Evolutionary conservation across 192 early-diverging fungal genomes (phyloP).

Genomic region (Mortierella claussenii): DNA sequence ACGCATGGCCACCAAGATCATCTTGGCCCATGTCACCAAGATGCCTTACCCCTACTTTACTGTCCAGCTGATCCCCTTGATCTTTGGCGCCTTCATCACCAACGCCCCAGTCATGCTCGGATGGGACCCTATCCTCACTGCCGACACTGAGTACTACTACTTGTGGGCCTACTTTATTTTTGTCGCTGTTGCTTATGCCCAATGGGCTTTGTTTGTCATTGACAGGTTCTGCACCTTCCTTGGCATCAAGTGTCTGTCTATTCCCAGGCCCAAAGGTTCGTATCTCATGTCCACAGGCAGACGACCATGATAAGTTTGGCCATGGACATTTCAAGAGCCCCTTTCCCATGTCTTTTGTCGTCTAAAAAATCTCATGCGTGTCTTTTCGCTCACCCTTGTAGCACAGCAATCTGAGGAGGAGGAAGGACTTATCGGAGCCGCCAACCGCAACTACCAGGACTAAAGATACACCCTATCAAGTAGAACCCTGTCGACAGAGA

Average conservation of each 20-base stretch:
- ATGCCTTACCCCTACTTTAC: slow-evolving; percentile 86
- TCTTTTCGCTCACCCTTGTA: slow-evolving; percentile 47
- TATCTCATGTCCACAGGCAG: not conserved
- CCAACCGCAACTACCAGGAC: slow-evolving; percentile 39
- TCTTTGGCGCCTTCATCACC: slow-evolving; percentile 75
- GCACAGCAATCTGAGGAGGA: slow-evolving; percentile 57
- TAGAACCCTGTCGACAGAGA: not conserved
- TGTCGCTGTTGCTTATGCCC: slow-evolving; percentile 79
- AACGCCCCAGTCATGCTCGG: slow-evolving; percentile 64
- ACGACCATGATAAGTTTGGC: not conserved
- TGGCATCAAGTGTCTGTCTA: slow-evolving; percentile 87
- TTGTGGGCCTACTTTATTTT: slow-evolving; percentile 77
- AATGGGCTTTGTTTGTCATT: slow-evolving; percentile 90
- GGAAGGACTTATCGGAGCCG: slow-evolving; percentile 44
- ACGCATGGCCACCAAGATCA: slow-evolving; percentile 89
- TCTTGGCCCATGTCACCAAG: slow-evolving; percentile 90
- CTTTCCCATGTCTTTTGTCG: slow-evolving; percentile 23
- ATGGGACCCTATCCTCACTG: slow-evolving; percentile 72
- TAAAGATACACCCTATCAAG: slow-evolving; percentile 5
- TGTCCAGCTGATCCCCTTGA: slow-evolving; percentile 78
- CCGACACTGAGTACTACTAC: slow-evolving; percentile 74
- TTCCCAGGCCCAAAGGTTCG: slow-evolving; percentile 63
- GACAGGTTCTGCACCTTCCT: slow-evolving; percentile 88
- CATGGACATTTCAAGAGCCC: slow-evolving; percentile 5
- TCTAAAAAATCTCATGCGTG: slow-evolving; percentile 53